Evolutionary conservation across 1,284 basidiomycete genomes (phyloP), one percentile per base, ranked within the genome.

Genomic region (Rhizopogon parksii): DNA sequence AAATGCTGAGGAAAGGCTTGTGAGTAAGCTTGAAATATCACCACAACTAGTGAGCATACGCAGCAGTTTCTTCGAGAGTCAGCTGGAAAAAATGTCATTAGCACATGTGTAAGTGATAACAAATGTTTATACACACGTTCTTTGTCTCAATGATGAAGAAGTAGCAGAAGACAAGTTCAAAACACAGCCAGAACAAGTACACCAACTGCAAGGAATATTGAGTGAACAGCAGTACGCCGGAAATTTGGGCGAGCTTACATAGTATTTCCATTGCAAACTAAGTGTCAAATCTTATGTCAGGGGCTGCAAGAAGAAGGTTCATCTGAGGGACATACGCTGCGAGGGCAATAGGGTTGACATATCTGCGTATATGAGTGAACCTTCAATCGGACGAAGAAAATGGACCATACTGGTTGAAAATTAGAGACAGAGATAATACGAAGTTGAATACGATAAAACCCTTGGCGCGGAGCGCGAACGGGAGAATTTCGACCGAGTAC

Each of bases 401-500:
- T 34, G 39, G 8, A 8, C 54, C 65, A 38, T 62, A 78, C 62
- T 83, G 80, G 63, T 84, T 84, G 73, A 83, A 81, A 47, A 79
- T 75, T 30, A 80, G 62, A 0, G 79, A 74, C 4, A 76, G 55
- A 6, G 76, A 76, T 38, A 79, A 66, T 15, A 71, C 57, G 53
- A 80, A 75, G 62, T 75, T 76, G 68, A 76, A 79, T 9, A 83
- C 65, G 21, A 75, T 78, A 61, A 81, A 75, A 17, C 80, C 82
- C 65, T 83, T 83, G 17, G 82, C 77, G 37, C 82, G 78, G 40
- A 84, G 68, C 14, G 71, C 62, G 63, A 70, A 79, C 0, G 80
- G 80, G 45, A 82, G 63, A 54, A 81, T 81, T 61, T 83, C 80
- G 49, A 81, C 71, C 1, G 77, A 79, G 64, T 82, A 81, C 15